These are phyloP conservation scores for Cruciata laevipes DNA, from an alignment of 257 asterid genomes.

Conservation along the genomic window DNA sequence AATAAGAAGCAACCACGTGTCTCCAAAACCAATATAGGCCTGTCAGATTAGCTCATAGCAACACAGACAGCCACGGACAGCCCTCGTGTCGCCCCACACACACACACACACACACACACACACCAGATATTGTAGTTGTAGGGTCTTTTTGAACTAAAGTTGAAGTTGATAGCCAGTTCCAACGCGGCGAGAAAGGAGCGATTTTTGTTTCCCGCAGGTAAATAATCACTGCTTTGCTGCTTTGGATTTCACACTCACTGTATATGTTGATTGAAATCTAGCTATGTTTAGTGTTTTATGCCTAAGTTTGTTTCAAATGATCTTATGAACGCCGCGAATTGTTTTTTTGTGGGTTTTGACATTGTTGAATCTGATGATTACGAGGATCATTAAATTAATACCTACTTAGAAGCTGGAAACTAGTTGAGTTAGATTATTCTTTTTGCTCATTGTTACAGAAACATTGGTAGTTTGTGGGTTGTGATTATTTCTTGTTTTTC, in stretches of 20 bases:
- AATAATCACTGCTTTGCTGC: neutral
- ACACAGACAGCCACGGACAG: conserved; percentile 4
- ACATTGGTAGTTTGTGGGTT: neutral
- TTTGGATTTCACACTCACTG: neutral
- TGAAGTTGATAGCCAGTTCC: neutral
- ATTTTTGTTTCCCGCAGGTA: neutral
- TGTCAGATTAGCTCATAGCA: conserved; percentile 1
- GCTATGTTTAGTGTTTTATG: neutral
- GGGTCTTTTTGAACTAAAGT: neutral
- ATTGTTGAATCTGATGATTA: too few species aligned
- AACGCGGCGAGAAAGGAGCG: neutral
- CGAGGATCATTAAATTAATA: neutral
- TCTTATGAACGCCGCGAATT: neutral
- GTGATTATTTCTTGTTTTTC: conserved; percentile 3
- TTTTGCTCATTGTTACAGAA: neutral
- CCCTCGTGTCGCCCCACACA: conserved; percentile 14
- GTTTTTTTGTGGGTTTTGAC: neutral
- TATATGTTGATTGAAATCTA: neutral
- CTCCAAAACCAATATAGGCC: neutral
- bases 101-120: neutral
- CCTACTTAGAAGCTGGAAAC: neutral
- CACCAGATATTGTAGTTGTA: neutral
- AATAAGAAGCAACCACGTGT: neutral
- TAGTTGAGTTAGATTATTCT: neutral
- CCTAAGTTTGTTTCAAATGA: neutral